Base-by-base conservation (phyloP, 192 early-diverging fungal species). In the Podila epigama region DNA sequence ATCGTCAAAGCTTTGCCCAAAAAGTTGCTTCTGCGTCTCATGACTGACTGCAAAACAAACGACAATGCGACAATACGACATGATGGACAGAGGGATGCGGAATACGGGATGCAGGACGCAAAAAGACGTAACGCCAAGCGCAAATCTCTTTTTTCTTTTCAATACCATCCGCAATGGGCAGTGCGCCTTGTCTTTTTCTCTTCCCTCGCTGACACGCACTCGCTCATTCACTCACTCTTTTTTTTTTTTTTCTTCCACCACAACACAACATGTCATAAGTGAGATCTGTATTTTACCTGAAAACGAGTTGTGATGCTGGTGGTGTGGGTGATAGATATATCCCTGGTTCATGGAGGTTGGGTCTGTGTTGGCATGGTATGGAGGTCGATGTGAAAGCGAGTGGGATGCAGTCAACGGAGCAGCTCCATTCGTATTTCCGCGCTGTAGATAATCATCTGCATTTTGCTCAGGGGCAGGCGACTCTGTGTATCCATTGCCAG, bases 381-480 rank as follows among this genome's bases (percentile, higher is more conserved):
- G 44, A 22, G 20, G 44, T 5, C 44, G 44, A 60, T 60, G 16
- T 42, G 39, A 42, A 40, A 60, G 36, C 41, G 31, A 20, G 25
- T 65, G 52, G 67, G n/a, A 69, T 69, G 31, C 61, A 69, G 44
- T 69, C 67, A 15, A 34, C 39, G 5, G 55, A 58, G 28, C 37
- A 27, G 18, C 61, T 52, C n/a, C n/a, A n/a, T n/a, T n/a, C n/a
- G n/a, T n/a, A n/a, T n/a, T n/a, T n/a, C 44, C 44, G 44, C 25
- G 44, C 5, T 48, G 44, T 22, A 48, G 11, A 20, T 48, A 48
- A 15, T 58, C n/a, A n/a, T 20, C 55, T 4, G 29, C 25, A 29
- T 22, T 48, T 5, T 59, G 42, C 22, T 70, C 69, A 29, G 69
- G 55, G 4, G 44, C 60, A 58, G 69, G 69, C 5, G 69, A 70